phyloP scores from a whole-genome alignment of 345 rosid genomes.

The Gossypium turneri region DNA sequence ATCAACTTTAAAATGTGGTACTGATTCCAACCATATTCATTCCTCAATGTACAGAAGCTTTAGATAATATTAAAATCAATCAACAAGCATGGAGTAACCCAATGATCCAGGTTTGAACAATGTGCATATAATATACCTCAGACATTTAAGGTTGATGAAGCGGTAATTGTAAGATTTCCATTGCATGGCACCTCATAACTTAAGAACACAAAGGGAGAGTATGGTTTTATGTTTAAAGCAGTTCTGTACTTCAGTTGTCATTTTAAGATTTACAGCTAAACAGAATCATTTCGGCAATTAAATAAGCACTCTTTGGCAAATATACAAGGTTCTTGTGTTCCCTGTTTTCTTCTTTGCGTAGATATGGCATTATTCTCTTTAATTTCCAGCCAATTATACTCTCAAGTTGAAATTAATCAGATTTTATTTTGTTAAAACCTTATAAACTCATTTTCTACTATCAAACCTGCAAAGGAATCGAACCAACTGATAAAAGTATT shows the following conservation, averaged over 20 bases:
- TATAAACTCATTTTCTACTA: background rate
- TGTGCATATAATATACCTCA: background rate
- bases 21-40: background rate
- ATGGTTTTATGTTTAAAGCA: background rate
- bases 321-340: background rate
- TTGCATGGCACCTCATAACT: background rate
- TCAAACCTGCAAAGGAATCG: background rate
- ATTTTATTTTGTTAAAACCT: background rate
- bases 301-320: background rate
- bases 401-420: background rate
- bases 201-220: background rate
- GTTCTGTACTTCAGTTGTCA: background rate
- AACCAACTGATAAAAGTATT: background rate
- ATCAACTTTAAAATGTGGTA: background rate
- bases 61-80: background rate
- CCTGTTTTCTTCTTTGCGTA: background rate
- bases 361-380: background rate
- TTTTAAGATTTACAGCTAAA: background rate
- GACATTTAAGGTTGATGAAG: background rate
- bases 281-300: background rate
- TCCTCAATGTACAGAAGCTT: background rate
- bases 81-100: background rate
- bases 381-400: background rate
- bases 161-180: background rate
- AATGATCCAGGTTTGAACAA: background rate